phyloP scores from a whole-genome alignment of 1,139 yeast genomes.

The Wickerhamomyces sp. region DNA sequence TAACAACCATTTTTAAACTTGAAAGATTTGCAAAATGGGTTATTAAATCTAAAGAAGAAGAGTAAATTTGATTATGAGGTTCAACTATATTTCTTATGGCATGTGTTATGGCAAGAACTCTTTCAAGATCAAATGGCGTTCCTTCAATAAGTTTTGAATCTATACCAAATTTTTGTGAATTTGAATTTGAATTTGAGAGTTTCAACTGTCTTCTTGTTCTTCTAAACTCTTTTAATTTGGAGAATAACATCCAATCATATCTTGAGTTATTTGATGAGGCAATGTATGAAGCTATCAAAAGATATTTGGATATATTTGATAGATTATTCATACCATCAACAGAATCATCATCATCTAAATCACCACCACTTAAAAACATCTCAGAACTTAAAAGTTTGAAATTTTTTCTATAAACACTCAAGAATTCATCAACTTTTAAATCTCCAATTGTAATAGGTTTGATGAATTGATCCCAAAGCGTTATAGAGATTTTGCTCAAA shows the following conservation, averaged over 20 bases:
- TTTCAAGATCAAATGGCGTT: slow-evolving; percentile 59
- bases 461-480: slow-evolving; percentile 49
- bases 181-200: slow-evolving; percentile 29
- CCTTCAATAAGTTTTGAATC: slow-evolving; percentile 55
- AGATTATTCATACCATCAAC: slow-evolving; percentile 35
- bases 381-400: slow-evolving; percentile 32
- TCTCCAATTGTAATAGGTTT: slow-evolving; percentile 35
- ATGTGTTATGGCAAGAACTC: slow-evolving; percentile 61
- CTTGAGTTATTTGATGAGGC: slow-evolving; percentile 64
- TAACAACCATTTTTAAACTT: slow-evolving; percentile 46
- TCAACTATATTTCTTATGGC: slow-evolving; percentile 39
- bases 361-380: slow-evolving; percentile 11
- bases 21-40: slow-evolving; percentile 58
- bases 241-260: slow-evolving; percentile 54
- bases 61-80: slow-evolving; percentile 26
- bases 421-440: slow-evolving; percentile 34
- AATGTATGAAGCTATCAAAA: slow-evolving; percentile 62
- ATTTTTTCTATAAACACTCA: slow-evolving; percentile 42
- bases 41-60: slow-evolving; percentile 45
- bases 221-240: slow-evolving; percentile 49
- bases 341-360: slow-evolving; percentile 1
- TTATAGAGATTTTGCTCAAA: slow-evolving; percentile 37
- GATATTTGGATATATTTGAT: slow-evolving; percentile 52
- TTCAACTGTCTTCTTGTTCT: slow-evolving; percentile 33
- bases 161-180: slow-evolving; percentile 36